phyloP scores from a whole-genome alignment of 2,329 filamentous ascomycete genomes.

The Graphiopsis chlorocephala region DNA sequence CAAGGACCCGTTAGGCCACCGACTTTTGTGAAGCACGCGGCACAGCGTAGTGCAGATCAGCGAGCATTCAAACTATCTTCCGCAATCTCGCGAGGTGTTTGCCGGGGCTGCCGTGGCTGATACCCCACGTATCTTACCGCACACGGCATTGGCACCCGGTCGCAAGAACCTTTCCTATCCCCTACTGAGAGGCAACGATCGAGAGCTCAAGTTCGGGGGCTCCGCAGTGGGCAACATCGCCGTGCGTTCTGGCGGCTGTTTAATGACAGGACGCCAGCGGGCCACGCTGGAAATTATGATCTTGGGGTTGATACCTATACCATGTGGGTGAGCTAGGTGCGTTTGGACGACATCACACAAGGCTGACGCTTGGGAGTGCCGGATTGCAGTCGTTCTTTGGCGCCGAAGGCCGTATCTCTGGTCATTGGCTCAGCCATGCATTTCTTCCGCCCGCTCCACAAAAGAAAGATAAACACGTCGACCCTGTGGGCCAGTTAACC shows the following conservation, averaged over 20 bases:
- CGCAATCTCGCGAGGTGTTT: not conserved
- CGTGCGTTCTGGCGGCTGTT: not conserved
- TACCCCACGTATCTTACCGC: constrained; percentile 8
- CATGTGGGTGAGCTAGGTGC: not conserved
- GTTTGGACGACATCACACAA: not conserved
- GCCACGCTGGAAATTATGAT: constrained; percentile 11
- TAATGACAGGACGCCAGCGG: constrained; percentile 12
- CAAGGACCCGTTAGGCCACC: constrained; percentile 2
- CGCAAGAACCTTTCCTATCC: not conserved
- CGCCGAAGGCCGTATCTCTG: not conserved
- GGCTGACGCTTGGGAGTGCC: constrained; percentile 5
- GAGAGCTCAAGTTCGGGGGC: not conserved
- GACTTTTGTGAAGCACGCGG: not conserved
- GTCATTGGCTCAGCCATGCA: not conserved
- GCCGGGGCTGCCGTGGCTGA: constrained; percentile 12
- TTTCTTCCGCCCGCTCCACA: not conserved
- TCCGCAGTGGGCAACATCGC: constrained; percentile 10
- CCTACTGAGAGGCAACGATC: not conserved
- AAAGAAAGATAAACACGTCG: constrained; percentile 2
- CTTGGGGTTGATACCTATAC: not conserved
- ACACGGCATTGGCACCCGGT: constrained; percentile 1
- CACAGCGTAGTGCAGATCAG: constrained; percentile 8
- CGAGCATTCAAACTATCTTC: constrained; percentile 5
- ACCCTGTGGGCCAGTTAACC: no score
- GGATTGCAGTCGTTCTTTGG: not conserved